phyloP scores from a whole-genome alignment of 2,329 filamentous ascomycete species.

The Onygena corvina region DNA sequence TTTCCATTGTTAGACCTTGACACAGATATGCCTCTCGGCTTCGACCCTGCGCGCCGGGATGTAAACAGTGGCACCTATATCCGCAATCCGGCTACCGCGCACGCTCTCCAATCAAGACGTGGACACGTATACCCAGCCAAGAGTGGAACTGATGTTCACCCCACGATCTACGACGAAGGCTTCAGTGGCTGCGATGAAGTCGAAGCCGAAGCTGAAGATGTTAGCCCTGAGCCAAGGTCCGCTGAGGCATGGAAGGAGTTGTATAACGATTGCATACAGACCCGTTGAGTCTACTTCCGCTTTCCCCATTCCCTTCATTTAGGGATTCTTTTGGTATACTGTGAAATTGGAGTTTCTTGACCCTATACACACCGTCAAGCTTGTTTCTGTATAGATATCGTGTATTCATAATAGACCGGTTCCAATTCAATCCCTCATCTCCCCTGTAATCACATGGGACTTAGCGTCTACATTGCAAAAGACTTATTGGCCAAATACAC shows the following conservation, averaged over 20 bases:
- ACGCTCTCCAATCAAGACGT: neutral
- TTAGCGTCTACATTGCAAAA: too few relatives aligned
- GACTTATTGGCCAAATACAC: too few relatives aligned
- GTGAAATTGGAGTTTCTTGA: neutral
- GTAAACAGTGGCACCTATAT: neutral
- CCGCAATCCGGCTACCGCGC: neutral
- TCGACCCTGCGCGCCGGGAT: neutral
- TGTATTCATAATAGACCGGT: too few relatives aligned
- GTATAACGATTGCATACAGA: constrained; percentile 13
- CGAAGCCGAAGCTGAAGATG: neutral
- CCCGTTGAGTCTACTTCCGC: neutral
- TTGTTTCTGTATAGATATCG: constrained; percentile 1
- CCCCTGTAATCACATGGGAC: too few relatives aligned
- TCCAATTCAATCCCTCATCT: too few relatives aligned
- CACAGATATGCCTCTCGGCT: neutral
- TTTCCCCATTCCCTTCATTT: neutral
- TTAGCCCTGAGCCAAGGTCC: neutral
- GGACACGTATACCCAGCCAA: too few relatives aligned
- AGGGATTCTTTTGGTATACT: neutral
- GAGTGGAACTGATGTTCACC: neutral
- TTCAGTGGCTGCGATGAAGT: neutral
- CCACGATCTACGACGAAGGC: neutral
- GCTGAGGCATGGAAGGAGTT: constrained; percentile 14
- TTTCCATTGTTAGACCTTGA: neutral
- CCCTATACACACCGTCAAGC: neutral